These are phyloP conservation scores for Rubia peregrina DNA, from an alignment of 305 asterid species.

Conservation along the genomic window DNA sequence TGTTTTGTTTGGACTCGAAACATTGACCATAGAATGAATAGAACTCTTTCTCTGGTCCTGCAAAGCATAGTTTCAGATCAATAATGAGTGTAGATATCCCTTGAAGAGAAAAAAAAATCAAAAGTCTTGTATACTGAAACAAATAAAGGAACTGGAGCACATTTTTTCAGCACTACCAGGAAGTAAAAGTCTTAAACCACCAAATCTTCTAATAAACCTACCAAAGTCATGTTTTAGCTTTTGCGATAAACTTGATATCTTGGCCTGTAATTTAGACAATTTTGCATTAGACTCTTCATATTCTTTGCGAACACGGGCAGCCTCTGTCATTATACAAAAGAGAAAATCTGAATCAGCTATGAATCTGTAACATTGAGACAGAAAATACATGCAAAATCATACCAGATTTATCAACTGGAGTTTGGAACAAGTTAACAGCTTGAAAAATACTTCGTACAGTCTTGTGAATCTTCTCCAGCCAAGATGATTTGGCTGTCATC, in stretches of 20 bases:
- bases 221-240: slow-evolving; percentile 46
- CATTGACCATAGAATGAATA: slow-evolving; percentile 87
- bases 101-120: background rate
- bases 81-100: background rate
- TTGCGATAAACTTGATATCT: slow-evolving; percentile 77
- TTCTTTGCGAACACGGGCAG: slow-evolving; percentile 76
- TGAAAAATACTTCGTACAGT: slow-evolving; percentile 55
- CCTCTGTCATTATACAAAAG: slow-evolving; percentile 46
- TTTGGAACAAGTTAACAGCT: slow-evolving; percentile 68
- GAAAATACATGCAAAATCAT: slow-evolving; percentile 23
- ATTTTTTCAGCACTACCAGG: background rate
- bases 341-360: slow-evolving; percentile 20
- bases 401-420: slow-evolving; percentile 88
- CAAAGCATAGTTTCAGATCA: slow-evolving; percentile 25
- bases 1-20: slow-evolving; percentile 85
- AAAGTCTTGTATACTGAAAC: background rate
- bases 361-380: slow-evolving; percentile 15
- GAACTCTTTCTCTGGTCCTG: slow-evolving; percentile 94
- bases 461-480: slow-evolving; percentile 84
- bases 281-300: slow-evolving; percentile 76
- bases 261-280: slow-evolving; percentile 78
- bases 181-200: slow-evolving; percentile 1
- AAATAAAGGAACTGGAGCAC: background rate
- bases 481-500: slow-evolving; percentile 51
- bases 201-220: no score